Percentiles rank a stretch among this genome's conserved stretches.
Evolutionary conservation across 2,329 filamentous ascomycete species (phyloP).

Genomic region (Trichophyton schoenleinii): DNA sequence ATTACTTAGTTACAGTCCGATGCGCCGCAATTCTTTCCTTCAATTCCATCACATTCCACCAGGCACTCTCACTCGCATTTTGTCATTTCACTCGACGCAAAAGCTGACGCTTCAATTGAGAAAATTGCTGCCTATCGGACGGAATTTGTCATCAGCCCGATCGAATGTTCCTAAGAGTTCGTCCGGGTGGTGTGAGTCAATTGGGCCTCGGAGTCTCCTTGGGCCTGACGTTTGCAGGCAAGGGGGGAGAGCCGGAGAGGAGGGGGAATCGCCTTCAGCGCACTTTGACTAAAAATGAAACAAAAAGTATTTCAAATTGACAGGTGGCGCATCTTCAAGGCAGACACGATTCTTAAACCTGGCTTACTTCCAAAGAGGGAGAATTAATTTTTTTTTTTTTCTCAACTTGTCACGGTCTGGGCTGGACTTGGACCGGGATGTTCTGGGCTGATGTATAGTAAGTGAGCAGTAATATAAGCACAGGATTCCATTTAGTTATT

Average conservation of each 20-base stretch:
- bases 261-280: too few species aligned
- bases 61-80: too few species aligned
- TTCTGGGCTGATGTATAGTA: background rate
- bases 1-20: background rate
- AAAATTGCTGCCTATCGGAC: background rate
- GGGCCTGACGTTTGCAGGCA: background rate
- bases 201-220: background rate
- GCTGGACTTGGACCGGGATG: background rate
- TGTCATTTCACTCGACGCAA: too few species aligned
- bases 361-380: background rate
- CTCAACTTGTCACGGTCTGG: background rate
- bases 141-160: background rate
- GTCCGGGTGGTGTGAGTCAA: background rate
- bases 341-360: background rate
- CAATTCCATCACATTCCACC: background rate
- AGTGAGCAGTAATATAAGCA: background rate
- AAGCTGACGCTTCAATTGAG: background rate
- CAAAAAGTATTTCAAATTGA: background rate
- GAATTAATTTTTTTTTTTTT: background rate
- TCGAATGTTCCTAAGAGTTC: background rate
- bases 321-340: slow-evolving; percentile 1
- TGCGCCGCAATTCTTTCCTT: too few species aligned
- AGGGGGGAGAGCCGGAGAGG: too few species aligned
- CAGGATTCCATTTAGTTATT: background rate
- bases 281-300: too few species aligned